Evolutionary conservation across 148 eudicot genomes (phyloP).

Genomic region (Pharnaceum exiguum): DNA sequence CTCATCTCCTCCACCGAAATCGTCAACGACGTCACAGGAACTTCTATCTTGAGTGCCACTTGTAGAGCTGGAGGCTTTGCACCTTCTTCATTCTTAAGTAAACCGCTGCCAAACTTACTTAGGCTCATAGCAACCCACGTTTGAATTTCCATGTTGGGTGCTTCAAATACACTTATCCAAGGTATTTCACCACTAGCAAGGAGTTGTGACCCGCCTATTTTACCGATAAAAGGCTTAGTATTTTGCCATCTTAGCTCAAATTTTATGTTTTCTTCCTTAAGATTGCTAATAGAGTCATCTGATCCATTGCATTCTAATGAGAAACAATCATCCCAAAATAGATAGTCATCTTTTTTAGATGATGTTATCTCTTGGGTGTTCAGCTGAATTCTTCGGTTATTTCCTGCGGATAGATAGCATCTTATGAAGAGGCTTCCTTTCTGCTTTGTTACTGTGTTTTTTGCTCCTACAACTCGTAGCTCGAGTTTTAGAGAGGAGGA

Average conservation of each 20-base stretch:
- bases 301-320: slow-evolving; percentile 45
- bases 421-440: slow-evolving; percentile 38
- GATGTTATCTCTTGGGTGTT: slow-evolving; percentile 36
- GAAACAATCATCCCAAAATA: slow-evolving; percentile 39
- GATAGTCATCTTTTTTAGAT: slow-evolving; percentile 17
- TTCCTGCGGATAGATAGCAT: slow-evolving; percentile 43
- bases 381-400: slow-evolving; percentile 35
- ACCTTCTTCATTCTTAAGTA: neutral
- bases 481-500: slow-evolving; percentile 33
- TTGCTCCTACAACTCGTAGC: slow-evolving; percentile 42
- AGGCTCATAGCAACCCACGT: slow-evolving; percentile 43
- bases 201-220: slow-evolving; percentile 20
- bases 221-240: slow-evolving; percentile 22
- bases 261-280: slow-evolving; percentile 23
- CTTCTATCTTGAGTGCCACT: slow-evolving; percentile 31
- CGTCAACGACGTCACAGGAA: neutral
- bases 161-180: slow-evolving; percentile 40
- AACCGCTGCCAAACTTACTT: neutral
- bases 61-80: slow-evolving; percentile 41
- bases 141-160: slow-evolving; percentile 35
- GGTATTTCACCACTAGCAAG: slow-evolving; percentile 46
- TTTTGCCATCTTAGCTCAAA: slow-evolving; percentile 44
- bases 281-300: slow-evolving; percentile 24
- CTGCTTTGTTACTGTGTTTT: slow-evolving; percentile 26
- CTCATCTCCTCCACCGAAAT: slow-evolving; percentile 1